phyloP scores from a whole-genome alignment of 2,329 filamentous ascomycete genomes.

The Penicillium sp. region DNA sequence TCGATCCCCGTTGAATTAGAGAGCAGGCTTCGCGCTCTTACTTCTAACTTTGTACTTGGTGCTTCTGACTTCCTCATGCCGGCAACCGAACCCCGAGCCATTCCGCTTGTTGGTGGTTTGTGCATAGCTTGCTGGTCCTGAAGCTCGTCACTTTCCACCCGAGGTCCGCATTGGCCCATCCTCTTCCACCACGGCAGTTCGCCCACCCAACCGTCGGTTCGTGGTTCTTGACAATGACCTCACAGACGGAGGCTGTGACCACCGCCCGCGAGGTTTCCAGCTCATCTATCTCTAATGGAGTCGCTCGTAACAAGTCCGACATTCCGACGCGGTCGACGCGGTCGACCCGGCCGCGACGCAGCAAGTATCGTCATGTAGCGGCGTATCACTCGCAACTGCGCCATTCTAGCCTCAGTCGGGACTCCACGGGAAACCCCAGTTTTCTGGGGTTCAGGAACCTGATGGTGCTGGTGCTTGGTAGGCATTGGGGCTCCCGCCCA shows the following conservation, averaged over 20 bases:
- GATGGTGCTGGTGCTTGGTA: constrained; percentile 89
- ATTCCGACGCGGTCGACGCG: constrained; percentile 2
- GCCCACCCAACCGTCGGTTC: too few relatives aligned
- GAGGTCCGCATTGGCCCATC: too few relatives aligned
- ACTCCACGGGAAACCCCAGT: constrained; percentile 70
- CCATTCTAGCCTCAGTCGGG: constrained; percentile 81
- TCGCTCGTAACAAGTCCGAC: constrained; percentile 7
- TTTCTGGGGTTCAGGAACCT: constrained; percentile 94
- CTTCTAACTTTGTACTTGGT: too few relatives aligned
- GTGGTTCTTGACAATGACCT: constrained; percentile 16
- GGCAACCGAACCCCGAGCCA: too few relatives aligned
- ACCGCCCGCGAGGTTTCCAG: constrained; percentile 13
- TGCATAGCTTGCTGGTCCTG: too few relatives aligned
- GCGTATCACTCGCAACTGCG: constrained; percentile 72
- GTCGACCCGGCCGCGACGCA: constrained; percentile 39
- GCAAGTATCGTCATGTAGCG: constrained; percentile 87
- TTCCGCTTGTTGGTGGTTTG: too few relatives aligned
- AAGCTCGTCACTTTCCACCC: too few relatives aligned
- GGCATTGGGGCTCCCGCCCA: constrained; percentile 22
- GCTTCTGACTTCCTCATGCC: too few relatives aligned
- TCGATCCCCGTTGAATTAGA: too few relatives aligned
- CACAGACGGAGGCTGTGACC: constrained; percentile 16
- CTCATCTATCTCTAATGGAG: constrained; percentile 6
- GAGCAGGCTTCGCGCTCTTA: too few relatives aligned
- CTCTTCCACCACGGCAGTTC: too few relatives aligned